Conservation (phyloP, 108 stramenopile species). For the Skeletonema costatum region DNA sequence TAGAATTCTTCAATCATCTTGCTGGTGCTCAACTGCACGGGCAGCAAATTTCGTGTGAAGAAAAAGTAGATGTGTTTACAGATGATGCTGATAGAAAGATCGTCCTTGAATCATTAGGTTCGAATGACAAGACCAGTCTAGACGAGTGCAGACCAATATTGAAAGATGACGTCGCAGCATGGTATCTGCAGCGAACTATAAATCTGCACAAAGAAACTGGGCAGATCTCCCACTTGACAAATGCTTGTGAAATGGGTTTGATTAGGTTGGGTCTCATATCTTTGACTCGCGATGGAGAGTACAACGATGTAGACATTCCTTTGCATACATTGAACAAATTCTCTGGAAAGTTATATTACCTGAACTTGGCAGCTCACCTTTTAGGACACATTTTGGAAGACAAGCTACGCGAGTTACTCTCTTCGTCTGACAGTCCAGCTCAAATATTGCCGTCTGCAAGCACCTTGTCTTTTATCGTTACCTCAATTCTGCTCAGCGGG, state of each 20-base stretch:
- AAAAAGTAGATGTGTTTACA: constrained; percentile 22
- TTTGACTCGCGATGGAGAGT: constrained; percentile 10
- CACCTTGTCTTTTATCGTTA: constrained; percentile 21
- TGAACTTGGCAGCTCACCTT: constrained; percentile 29
- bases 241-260: constrained; percentile 29
- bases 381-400: constrained; percentile 17
- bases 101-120: constrained; percentile 2
- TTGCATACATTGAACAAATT: neutral
- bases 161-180: constrained; percentile 34
- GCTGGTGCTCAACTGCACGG: constrained; percentile 15
- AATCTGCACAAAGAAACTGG: constrained; percentile 25
- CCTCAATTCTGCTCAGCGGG: constrained; percentile 38
- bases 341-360: constrained; percentile 28
- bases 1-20: constrained; percentile 43
- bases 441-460: neutral
- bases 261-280: constrained; percentile 24
- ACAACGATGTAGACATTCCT: neutral
- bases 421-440: neutral
- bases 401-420: constrained; percentile 17
- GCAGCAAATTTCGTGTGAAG: constrained; percentile 5
- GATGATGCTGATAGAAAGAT: constrained; percentile 31
- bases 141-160: neutral
- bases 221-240: constrained; percentile 9
- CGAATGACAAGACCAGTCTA: neutral
- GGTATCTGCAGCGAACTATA: constrained; percentile 54